These are phyloP conservation scores for Leccinum pachyderme DNA, from an alignment of 1,284 basidiomycete genomes.

Conservation along the genomic window DNA sequence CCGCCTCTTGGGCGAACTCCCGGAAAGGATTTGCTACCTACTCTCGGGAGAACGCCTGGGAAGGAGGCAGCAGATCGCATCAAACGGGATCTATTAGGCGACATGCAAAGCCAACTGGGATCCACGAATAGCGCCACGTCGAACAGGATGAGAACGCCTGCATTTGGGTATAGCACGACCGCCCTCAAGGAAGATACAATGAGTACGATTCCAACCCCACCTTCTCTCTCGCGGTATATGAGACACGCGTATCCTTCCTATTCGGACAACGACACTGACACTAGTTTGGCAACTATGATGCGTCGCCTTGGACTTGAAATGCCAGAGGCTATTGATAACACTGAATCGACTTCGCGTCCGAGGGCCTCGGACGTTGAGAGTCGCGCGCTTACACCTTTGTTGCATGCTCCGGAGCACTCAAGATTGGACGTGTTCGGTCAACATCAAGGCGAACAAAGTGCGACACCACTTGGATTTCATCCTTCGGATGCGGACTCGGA, in stretches of 20 bases:
- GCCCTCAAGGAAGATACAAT: slow-evolving; percentile 50
- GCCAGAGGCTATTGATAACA: slow-evolving; percentile 17
- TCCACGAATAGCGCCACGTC: slow-evolving; percentile 13
- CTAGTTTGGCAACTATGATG: slow-evolving; percentile 52
- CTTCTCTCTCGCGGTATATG: slow-evolving; percentile 62
- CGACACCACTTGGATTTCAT: slow-evolving; percentile 11
- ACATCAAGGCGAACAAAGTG: slow-evolving; percentile 24
- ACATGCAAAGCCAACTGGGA: slow-evolving; percentile 38
- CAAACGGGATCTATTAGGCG: slow-evolving; percentile 56
- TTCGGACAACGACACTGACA: slow-evolving; percentile 42
- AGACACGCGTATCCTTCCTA: slow-evolving; percentile 36
- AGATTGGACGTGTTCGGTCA: slow-evolving; percentile 26
- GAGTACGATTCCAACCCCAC: slow-evolving; percentile 64
- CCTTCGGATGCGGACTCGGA: slow-evolving; percentile 18
- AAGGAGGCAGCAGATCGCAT: slow-evolving; percentile 69
- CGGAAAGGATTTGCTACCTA: slow-evolving; percentile 50
- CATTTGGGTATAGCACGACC: slow-evolving; percentile 20
- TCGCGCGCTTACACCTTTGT: neutral
- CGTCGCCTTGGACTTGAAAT: slow-evolving; percentile 44
- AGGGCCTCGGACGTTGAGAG: slow-evolving; percentile 6
- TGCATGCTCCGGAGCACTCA: slow-evolving; percentile 27
- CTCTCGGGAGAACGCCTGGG: slow-evolving; percentile 58
- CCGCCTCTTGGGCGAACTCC: slow-evolving; percentile 60
- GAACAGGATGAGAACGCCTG: slow-evolving; percentile 26
- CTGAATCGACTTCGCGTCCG: slow-evolving; percentile 12